phyloP scores from a whole-genome alignment of 768 basidiomycete genomes.

The Lentinula boryana region DNA sequence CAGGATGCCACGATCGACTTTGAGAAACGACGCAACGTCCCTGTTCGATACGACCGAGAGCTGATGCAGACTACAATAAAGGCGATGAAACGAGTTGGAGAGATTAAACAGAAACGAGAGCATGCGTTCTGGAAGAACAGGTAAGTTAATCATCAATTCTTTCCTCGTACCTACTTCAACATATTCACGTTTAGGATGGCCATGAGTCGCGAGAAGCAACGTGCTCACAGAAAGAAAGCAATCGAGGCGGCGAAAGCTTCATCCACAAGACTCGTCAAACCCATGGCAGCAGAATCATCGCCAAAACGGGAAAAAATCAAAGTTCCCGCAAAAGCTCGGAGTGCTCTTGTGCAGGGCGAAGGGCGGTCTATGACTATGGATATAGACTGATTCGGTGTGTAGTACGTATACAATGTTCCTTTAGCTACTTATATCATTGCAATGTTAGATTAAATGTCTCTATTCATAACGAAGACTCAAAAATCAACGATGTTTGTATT shows the following conservation, averaged over 20 bases:
- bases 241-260: constrained; percentile 44
- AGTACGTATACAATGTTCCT: constrained; percentile 3
- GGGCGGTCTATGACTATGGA: constrained; percentile 93
- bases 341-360: constrained; percentile 75
- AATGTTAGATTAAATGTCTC: background rate
- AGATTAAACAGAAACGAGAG: constrained; percentile 88
- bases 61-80: constrained; percentile 88
- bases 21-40: constrained; percentile 97
- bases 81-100: constrained; percentile 92
- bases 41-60: constrained; percentile 95
- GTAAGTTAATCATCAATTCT: constrained; percentile 25
- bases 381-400: constrained; percentile 44
- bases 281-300: constrained; percentile 41
- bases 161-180: constrained; percentile 1
- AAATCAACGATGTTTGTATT: constrained; percentile 75
- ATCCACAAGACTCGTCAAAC: constrained; percentile 63
- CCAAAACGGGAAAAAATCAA: constrained; percentile 76
- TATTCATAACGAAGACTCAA: background rate
- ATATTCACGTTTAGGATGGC: constrained; percentile 60
- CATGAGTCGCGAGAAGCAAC: constrained; percentile 71
- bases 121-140: constrained; percentile 95
- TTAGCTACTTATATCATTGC: constrained; percentile 5
- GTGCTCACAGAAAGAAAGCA: constrained; percentile 63
- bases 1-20: constrained; percentile 99
- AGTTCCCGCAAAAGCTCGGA: constrained; percentile 54